Base-by-base conservation (phyloP, 495 filamentous ascomycete genomes). In the Aspergillus asperescens region DNA sequence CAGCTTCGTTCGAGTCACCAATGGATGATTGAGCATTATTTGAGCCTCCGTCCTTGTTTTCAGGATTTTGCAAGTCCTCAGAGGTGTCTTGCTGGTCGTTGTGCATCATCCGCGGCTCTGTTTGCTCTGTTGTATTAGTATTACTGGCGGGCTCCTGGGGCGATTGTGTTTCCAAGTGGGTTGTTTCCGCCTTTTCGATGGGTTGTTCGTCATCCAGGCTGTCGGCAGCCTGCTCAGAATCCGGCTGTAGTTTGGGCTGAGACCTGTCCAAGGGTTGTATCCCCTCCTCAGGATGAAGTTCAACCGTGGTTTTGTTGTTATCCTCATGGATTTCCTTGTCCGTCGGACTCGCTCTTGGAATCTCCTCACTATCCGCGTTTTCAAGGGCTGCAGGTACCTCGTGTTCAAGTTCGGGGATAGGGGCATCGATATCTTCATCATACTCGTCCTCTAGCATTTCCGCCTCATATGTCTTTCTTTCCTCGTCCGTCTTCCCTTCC, bases 391-490 rank as follows among this genome's bases (percentile, higher is more conserved):
- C 13, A 2, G 57, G 48, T 9, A n/a, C 24, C 43, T 63, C 64
- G 44, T 66, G 44, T 35, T 66, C 56, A 20, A 64, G 60, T 52
- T 63, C 59, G 22, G 68, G 54, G 23, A 70, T 38, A 31, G 68
- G 60, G 22, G 57, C 51, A 44, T 73, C 63, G 23, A 62, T 56
- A 35, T 69, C 62, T 40, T 69, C 62, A 32, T 64, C 68, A 45
- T 68, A 66, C 42, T 73, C 72, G 23, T 72, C 67, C 48, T 77
- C 75, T 22, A 70, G 49, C 73, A 76, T 76, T 34, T 72, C 72
- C 3, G 69, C 62, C 43, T 72, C 65, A 22, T 69, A 73, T n/a
- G 62, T 56, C 16, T 60, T 62, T n/a, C 67, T 65, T 19, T 44
- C 43, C 18, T 59, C 59, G 31, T 65, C 32, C n/a, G 32, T 15